Evolutionary conservation across 768 basidiomycete genomes (phyloP).

Genomic region (Collybia nuda): DNA sequence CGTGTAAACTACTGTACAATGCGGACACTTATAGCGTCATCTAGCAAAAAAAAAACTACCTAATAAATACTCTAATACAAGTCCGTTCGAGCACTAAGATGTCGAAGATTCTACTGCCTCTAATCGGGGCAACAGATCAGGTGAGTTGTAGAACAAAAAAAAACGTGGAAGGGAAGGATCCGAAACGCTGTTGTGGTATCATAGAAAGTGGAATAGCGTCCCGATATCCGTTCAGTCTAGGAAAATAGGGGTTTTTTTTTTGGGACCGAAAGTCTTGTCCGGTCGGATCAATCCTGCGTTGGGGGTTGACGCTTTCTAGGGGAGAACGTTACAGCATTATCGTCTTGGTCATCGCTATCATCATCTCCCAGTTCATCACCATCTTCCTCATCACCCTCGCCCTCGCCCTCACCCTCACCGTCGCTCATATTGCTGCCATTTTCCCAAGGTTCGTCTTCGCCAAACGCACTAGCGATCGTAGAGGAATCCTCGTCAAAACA

Average conservation of each 20-base stretch:
- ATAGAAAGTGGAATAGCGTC: not conserved
- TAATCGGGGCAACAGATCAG: not conserved
- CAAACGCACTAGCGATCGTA: conserved; percentile 47
- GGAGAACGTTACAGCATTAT: conserved; percentile 29
- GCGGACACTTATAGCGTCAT: conserved; percentile 19
- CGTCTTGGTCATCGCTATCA: conserved; percentile 22
- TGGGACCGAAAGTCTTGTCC: not conserved
- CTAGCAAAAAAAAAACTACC: conserved; percentile 8
- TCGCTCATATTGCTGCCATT: conserved; percentile 20
- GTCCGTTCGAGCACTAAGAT: no score
- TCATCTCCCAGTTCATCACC: conserved; percentile 13
- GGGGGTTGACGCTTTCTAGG: conserved; percentile 18
- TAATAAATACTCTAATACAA: conserved; percentile 21
- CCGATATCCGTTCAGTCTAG: conserved; percentile 2
- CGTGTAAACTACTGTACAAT: conserved; percentile 32
- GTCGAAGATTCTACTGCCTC: not conserved
- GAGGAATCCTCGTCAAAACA: conserved; percentile 50
- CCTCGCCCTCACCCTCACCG: conserved; percentile 14
- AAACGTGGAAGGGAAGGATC: not conserved
- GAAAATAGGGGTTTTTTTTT: not conserved
- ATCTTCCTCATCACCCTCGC: conserved; percentile 20
- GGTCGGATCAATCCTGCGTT: not conserved
- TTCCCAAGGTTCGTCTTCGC: conserved; percentile 9
- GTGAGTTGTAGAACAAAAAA: not conserved
- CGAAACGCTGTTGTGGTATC: no score